Base-by-base conservation (phyloP, 441 rosid genomes). In the Bruguiera hainesii region DNA sequence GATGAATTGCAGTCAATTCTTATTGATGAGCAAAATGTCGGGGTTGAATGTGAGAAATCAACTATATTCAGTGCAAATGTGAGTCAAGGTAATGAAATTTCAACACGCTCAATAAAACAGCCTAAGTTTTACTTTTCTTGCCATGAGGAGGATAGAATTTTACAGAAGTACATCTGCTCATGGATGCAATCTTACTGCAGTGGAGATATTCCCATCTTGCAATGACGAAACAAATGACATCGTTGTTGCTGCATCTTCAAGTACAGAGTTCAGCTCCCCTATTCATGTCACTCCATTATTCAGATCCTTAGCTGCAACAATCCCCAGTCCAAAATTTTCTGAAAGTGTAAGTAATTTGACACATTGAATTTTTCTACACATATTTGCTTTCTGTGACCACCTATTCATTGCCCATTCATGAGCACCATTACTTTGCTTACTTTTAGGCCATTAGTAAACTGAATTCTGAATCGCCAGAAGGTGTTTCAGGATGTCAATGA, bases 281-380 rank as follows among this genome's bases (percentile, higher is more conserved):
- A 73, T 86, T 70, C 95, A 90, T 66, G 96, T 90, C 63, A 95
- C 93, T 56, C 98, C 99, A 21, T 75, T 92, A 75, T 95, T 95
- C 88, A 85, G 96, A 81, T 87, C 99, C 72, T 75, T 95, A 75
- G 98, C 96, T 69, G 99, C 99, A 60, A 93, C 91, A 65, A 87
- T 95, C 78, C 99, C 99, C 69, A 95, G 97, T 80, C 99, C 98
- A 66, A 89, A 87, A 71, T 95, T 95, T 82, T 91, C 99, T 68
- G 99, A 95, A 84, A 95, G 99, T 81, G 99, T 95, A 81, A 89
- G 97, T 85, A 58, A 30, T 71, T 66, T 68, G 37, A 63, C 59
- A 56, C 63, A 20, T 61, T 48, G 49, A 64, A 46, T 56, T 30
- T 52, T 57, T 62, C 52, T 50, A 46, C 50, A 23, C 23, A 23